phyloP scores from a whole-genome alignment of 768 basidiomycete genomes.

The Leccinum aurantiacum region DNA sequence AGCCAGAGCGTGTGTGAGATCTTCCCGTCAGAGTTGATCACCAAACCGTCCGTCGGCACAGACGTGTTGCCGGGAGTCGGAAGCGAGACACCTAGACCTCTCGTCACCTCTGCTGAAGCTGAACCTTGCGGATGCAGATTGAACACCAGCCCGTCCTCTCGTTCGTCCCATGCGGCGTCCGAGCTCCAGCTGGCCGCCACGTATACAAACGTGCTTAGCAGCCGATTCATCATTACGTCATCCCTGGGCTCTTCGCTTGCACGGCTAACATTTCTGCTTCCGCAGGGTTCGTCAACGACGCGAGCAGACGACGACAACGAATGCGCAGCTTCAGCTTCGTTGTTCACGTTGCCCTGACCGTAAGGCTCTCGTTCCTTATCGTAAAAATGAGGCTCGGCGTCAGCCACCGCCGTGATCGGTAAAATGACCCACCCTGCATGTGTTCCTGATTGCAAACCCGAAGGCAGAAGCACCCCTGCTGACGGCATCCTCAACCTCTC shows the following conservation, averaged over 20 bases:
- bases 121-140: conserved; percentile 25
- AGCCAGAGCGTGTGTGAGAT: conserved; percentile 53
- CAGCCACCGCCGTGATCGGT: conserved; percentile 27
- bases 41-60: conserved; percentile 28
- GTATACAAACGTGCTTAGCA: conserved; percentile 22
- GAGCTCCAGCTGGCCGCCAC: conserved; percentile 23
- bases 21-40: conserved; percentile 51
- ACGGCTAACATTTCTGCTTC: background rate
- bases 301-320: conserved; percentile 1
- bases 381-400: conserved; percentile 16
- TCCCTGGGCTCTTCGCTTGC: conserved; percentile 14
- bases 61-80: conserved; percentile 14
- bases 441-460: conserved; percentile 25
- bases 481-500: conserved; percentile 16
- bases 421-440: conserved; percentile 22
- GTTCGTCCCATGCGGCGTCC: conserved; percentile 29
- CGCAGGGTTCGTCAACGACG: conserved; percentile 1
- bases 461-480: conserved; percentile 12
- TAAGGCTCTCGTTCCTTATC: conserved; percentile 20
- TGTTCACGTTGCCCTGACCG: conserved; percentile 20
- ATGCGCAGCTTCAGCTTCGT: conserved; percentile 7
- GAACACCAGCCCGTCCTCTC: conserved; percentile 26
- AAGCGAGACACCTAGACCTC: conserved; percentile 11
- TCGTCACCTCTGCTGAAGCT: background rate
- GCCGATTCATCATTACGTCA: conserved; percentile 7